Evolutionary conservation across 176 grass and related monocot species (phyloP).

Genomic region (Aegilops bicornis): DNA sequence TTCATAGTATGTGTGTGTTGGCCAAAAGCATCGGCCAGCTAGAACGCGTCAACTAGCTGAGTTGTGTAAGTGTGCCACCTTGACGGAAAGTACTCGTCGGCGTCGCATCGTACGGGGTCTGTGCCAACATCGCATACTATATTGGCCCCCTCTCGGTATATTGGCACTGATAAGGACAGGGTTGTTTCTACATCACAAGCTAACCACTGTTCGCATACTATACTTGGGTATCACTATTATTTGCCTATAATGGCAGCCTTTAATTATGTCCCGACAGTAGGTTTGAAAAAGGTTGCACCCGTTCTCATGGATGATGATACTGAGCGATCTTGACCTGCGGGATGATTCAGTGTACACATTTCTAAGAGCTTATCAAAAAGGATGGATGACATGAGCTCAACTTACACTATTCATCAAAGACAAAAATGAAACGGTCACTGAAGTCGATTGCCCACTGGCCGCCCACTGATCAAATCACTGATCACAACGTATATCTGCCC

Average conservation of each 20-base stretch:
- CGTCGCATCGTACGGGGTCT: too few species aligned
- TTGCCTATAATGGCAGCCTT: neutral
- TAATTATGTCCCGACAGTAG: too few species aligned
- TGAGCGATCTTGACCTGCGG: neutral
- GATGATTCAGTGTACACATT: neutral
- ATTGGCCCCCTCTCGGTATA: neutral
- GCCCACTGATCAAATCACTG: neutral
- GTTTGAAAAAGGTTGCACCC: neutral
- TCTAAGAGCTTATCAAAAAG: neutral
- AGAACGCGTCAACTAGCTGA: too few species aligned
- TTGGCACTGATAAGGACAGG: neutral
- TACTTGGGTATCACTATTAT: neutral
- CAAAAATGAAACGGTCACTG: neutral
- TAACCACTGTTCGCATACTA: neutral
- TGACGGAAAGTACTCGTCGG: too few species aligned
- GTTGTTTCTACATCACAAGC: neutral
- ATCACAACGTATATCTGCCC: neutral
- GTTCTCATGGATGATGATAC: too few species aligned
- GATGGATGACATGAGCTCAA: neutral
- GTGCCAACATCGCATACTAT: too few species aligned
- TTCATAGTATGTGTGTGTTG: too few species aligned
- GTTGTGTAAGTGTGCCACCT: too few species aligned
- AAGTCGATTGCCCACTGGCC: neutral
- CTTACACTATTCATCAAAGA: neutral
- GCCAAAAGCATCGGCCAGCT: too few species aligned